Base-by-base conservation (phyloP, 2,329 filamentous ascomycete species). In the Calycina herbarum region DNA sequence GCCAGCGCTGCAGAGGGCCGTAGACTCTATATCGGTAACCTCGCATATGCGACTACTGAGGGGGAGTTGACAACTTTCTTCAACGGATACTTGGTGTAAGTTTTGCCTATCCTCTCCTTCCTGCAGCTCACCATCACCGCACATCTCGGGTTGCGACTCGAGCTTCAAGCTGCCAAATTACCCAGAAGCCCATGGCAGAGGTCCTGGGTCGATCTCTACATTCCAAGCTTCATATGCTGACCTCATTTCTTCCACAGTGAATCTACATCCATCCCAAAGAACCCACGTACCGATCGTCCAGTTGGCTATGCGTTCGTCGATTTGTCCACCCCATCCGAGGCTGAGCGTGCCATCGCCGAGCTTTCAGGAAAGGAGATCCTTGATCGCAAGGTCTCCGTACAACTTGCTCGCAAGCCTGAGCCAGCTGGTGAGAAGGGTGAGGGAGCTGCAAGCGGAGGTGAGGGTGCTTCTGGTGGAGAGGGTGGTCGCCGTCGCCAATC, bases 11-110 rank as follows among this genome's bases (percentile, higher is more conserved):
- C 94, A 82, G 95, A 99, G 87, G 94, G 95, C 82, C 93, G 95
- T 86, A 93, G 95, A 85, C 91, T 99, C 78, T 99, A 99, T 86
- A 98, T 99, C 86, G 95, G 95, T 86, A 99, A 99, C 87, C 92
- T 99, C 89, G 95, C 95, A 78, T 99, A 99, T 82, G 94, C 94
- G 90, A 98, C 95, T 89, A 97, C 93, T 82, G 95, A 98, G 92
- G 95, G 92, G 90, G 93, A 97, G 90, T 93, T 99, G 88, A 97
- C 96, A 87, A 92, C 95, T 77, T 99, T 99, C 88, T 99, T 99
- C 91, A 94, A 95, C 87, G 92, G 90, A 82, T 98, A 97, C 87
- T 91, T 95, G 86, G 93, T 99, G 95, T 99, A 88, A 87, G 94
- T 92, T 29, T 13, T 10, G 7, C 20, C 7, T 24, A 3, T 20